Evolutionary conservation across 2,329 filamentous ascomycete genomes (phyloP).

Genomic region (Sporothrix protearum): DNA sequence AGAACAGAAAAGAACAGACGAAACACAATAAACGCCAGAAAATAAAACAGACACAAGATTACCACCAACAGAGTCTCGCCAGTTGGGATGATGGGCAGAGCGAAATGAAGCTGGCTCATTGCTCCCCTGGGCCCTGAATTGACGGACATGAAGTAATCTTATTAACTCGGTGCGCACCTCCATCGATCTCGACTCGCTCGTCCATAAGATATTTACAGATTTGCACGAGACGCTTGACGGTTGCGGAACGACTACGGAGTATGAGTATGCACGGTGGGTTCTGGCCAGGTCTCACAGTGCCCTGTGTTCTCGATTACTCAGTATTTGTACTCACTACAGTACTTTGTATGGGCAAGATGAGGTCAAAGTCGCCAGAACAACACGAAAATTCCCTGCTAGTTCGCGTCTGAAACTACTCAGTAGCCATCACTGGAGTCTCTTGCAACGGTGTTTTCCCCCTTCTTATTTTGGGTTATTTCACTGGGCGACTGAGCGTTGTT

Average conservation of each 20-base stretch:
- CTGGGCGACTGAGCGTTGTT: background rate
- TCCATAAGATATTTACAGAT: too few relatives aligned
- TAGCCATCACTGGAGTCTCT: background rate
- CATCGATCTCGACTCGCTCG: too few relatives aligned
- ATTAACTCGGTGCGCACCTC: background rate
- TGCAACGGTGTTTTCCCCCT: background rate
- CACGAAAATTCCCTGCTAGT: background rate
- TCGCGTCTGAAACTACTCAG: slow-evolving; percentile 8
- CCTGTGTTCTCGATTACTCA: background rate
- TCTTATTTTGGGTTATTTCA: background rate
- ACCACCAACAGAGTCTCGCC: background rate
- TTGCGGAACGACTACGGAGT: background rate
- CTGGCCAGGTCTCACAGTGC: background rate
- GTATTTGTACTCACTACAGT: too few relatives aligned
- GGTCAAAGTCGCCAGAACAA: background rate
- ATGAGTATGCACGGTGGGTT: background rate
- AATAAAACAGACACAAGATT: slow-evolving; percentile 9
- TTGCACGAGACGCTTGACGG: background rate
- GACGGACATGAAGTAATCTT: background rate
- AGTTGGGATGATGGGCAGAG: background rate
- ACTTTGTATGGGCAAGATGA: background rate
- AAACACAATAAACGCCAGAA: background rate
- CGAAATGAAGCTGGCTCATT: background rate
- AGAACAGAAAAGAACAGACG: background rate
- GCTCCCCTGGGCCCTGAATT: background rate